Conservation (phyloP, 257 asterid genomes). For the Solanum verrucosum region DNA sequence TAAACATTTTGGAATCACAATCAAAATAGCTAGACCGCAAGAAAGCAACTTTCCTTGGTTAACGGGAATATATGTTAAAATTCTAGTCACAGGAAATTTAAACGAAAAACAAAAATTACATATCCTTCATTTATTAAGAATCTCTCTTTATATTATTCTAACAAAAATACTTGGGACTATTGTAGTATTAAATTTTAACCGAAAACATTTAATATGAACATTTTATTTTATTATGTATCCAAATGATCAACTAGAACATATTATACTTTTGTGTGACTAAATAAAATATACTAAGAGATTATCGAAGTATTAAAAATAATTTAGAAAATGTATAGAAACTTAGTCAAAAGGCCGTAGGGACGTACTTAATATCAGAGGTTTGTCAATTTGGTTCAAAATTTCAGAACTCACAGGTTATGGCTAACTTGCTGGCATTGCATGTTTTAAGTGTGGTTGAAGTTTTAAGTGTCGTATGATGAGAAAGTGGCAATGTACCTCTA, state of each 20-base stretch:
- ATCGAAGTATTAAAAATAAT: too few species aligned
- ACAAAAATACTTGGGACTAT: not conserved
- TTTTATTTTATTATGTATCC: too few species aligned
- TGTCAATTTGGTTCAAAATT: not conserved
- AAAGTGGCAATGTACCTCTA: not conserved
- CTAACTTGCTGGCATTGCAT: not conserved
- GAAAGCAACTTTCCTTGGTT: not conserved
- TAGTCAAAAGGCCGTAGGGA: not conserved
- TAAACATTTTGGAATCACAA: not conserved
- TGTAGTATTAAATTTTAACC: not conserved
- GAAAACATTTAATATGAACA: too few species aligned
- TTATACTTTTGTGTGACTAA: too few species aligned
- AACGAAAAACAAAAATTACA: too few species aligned
- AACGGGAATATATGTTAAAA: not conserved
- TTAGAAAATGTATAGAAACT: too few species aligned
- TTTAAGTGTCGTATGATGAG: not conserved
- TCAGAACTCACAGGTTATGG: not conserved
- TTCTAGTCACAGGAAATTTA: not conserved
- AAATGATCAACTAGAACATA: too few species aligned
- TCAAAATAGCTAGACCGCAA: not conserved
- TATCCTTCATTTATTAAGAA: not conserved
- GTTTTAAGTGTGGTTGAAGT: not conserved
- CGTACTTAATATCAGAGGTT: not conserved
- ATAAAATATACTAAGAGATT: too few species aligned
- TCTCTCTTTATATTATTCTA: not conserved